Base-by-base conservation (phyloP, 2,329 filamentous ascomycete genomes). In the Ascochyta viciae-villosae region DNA sequence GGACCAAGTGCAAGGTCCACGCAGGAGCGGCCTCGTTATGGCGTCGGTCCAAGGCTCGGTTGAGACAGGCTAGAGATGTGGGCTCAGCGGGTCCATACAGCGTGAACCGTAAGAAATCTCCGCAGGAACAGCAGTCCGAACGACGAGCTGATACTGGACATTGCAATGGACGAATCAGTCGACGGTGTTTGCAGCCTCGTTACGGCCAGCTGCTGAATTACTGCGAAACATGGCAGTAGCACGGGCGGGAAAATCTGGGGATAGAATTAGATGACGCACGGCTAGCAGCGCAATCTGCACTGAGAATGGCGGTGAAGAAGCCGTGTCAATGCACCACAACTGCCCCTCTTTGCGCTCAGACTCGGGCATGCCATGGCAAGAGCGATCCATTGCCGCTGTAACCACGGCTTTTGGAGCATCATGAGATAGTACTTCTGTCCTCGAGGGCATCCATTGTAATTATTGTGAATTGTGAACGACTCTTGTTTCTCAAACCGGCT, bases 41-140 rank as follows among this genome's bases (percentile, higher is more conserved):
- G 66, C 65, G 69, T 63, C 69, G 66, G 68, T 65, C 60, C 64
- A 64, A 60, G 57, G 47, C 65, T 70, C 64, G 65, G 66, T 63
- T 52, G 60, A 60, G 58, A 19, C 39, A 39, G 46, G 37, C 50
- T 54, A 54, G 45, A 50, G 41, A 33, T 35, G 55, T 54, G 39
- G 46, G 39, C 39, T 54, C 38, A 51, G 47, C 42, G 53, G 53
- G 47, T 43, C 53, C 53, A 56, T 51, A 38, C 47, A 51, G 53
- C 53, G 49, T 47, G 53, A 56, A 43, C 47, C 24, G 47, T 47
- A 56, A 31, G 47, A 51, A 45, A 38, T 50, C 40, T 49, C 57
- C 51, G 40, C 42, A 60, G 54, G 40, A 51, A 48, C 48, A 46
- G 44, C 34, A 43, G 27, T 16, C 43, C 42, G 41, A 48, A 50